phyloP scores from a whole-genome alignment of 108 stramenopile genomes.

The Cyclotella choctawhatcheeana region DNA sequence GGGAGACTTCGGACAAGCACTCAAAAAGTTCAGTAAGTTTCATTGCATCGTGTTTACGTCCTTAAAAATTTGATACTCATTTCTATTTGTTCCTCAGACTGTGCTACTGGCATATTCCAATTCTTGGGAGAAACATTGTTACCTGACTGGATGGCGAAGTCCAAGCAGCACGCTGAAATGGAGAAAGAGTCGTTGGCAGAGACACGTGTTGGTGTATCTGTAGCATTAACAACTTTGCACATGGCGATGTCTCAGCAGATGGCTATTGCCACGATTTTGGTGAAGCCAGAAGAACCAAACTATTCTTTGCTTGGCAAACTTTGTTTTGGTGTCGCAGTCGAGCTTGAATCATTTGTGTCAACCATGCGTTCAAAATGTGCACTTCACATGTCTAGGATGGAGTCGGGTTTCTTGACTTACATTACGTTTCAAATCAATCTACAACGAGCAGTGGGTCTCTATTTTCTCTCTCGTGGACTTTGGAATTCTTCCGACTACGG shows the following conservation, averaged over 20 bases:
- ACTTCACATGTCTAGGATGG: conserved; percentile 67
- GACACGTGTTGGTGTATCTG: conserved; percentile 64
- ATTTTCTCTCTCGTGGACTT: conserved; percentile 75
- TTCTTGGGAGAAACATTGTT: conserved; percentile 69
- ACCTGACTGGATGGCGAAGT: conserved; percentile 86
- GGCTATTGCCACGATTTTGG: conserved; percentile 86
- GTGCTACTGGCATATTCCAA: conserved; percentile 80
- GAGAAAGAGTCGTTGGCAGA: conserved; percentile 72
- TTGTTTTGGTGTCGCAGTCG: conserved; percentile 68
- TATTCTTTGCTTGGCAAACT: conserved; percentile 83
- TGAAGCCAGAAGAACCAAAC: conserved; percentile 82
- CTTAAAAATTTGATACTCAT: no score
- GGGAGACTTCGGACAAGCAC: conserved; percentile 82
- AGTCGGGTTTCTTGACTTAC: conserved; percentile 79
- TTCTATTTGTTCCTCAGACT: no score
- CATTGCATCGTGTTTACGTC: no score
- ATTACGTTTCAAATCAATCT: conserved; percentile 77
- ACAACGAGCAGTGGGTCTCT: conserved; percentile 69
- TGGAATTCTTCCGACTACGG: conserved; percentile 84
- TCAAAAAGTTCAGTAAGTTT: conserved; percentile 73
- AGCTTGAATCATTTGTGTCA: conserved; percentile 74
- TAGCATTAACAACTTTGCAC: conserved; percentile 70
- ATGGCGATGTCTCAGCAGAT: conserved; percentile 90
- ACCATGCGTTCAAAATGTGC: conserved; percentile 68
- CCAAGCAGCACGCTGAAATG: conserved; percentile 61